Conservation (phyloP, 352 stramenopile species). For the Phytophthora agathidicida region DNA sequence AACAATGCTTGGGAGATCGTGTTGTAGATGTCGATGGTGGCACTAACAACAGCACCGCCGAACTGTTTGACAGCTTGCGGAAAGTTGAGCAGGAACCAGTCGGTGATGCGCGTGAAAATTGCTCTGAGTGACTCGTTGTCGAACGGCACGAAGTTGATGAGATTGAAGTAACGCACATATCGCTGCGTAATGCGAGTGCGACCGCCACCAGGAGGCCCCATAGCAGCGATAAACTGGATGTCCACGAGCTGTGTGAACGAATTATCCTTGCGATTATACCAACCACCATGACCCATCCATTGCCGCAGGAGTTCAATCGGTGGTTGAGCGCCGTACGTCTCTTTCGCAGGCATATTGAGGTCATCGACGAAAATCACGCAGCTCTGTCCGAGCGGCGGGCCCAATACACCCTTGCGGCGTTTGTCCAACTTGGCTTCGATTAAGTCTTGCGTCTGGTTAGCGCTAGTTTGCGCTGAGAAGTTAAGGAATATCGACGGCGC, state of each 20-base stretch:
- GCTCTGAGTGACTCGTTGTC: constrained; percentile 83
- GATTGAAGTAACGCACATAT: constrained; percentile 93
- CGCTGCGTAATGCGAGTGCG: constrained; percentile 93
- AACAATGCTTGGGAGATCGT: constrained; percentile 89
- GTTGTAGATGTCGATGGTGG: constrained; percentile 94
- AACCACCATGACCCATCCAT: constrained; percentile 94
- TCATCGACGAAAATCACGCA: constrained; percentile 95
- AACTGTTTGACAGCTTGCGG: constrained; percentile 82
- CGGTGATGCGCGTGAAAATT: constrained; percentile 91
- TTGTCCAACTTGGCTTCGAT: constrained; percentile 96
- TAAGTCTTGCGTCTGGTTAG: constrained; percentile 94
- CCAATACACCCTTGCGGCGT: constrained; percentile 92
- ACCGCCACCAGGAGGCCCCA: constrained; percentile 92
- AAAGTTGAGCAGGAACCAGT: constrained; percentile 92
- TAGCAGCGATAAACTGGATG: constrained; percentile 93
- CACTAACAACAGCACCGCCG: constrained; percentile 64
- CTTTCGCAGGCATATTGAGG: constrained; percentile 95
- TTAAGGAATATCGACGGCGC: constrained; percentile 90
- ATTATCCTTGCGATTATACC: constrained; percentile 95
- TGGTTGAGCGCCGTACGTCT: constrained; percentile 93
- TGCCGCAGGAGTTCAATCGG: constrained; percentile 93
- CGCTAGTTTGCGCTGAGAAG: constrained; percentile 93
- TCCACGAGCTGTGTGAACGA: constrained; percentile 93
- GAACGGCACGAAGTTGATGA: constrained; percentile 94
- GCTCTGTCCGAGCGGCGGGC: constrained; percentile 88